phyloP scores from a whole-genome alignment of 192 early-diverging fungal species.

The Entomortierella lignicola region DNA sequence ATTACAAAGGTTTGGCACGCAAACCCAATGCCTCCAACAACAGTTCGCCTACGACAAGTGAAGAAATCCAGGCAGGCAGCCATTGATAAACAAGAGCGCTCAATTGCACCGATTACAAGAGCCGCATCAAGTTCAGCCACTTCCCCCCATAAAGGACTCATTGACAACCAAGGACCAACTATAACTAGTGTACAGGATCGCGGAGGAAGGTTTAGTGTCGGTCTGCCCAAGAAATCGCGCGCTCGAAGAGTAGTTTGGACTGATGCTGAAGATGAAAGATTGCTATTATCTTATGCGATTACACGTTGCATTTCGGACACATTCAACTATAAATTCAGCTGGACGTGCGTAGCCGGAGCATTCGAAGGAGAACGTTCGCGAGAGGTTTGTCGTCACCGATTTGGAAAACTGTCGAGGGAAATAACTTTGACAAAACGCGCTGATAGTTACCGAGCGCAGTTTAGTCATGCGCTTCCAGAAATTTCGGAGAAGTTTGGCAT shows the following conservation, averaged over 20 bases:
- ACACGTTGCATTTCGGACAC: constrained; percentile 21
- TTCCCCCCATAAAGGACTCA: neutral
- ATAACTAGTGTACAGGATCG: neutral
- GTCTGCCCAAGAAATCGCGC: constrained; percentile 13
- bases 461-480: constrained; percentile 12
- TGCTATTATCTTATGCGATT: constrained; percentile 20
- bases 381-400: constrained; percentile 45
- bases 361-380: constrained; percentile 4
- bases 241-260: constrained; percentile 16
- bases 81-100: neutral
- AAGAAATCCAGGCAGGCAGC: neutral
- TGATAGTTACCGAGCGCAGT: constrained; percentile 24
- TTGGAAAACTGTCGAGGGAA: constrained; percentile 26
- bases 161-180: neutral
- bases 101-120: neutral
- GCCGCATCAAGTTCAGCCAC: neutral
- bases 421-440: neutral
- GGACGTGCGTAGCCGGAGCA: constrained; percentile 14
- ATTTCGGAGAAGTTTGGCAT: constrained; percentile 20
- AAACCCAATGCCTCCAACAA: neutral
- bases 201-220: neutral
- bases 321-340: constrained; percentile 32
- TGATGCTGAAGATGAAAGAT: constrained; percentile 16
- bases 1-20: constrained; percentile 20
- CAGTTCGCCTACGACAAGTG: constrained; percentile 13